Conservation (phyloP, 2,329 filamentous ascomycete genomes). For the Fonsecaea pedrosoi region DNA sequence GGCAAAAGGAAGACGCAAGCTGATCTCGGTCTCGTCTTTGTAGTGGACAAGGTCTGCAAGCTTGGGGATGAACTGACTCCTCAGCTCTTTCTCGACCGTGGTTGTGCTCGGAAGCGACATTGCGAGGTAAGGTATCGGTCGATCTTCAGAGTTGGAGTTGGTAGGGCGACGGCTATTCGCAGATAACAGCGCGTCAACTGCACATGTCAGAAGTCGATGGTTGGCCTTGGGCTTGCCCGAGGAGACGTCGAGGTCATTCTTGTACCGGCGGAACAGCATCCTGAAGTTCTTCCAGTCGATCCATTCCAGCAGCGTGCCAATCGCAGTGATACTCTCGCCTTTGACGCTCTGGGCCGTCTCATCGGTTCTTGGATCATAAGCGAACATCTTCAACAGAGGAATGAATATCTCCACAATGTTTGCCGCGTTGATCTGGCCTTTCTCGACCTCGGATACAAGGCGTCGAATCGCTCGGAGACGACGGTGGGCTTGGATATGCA, state of each 20-base stretch:
- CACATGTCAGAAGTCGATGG: conserved; percentile 78
- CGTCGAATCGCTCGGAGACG: conserved; percentile 83
- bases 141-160: conserved; percentile 34
- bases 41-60: conserved; percentile 86
- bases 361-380: conserved; percentile 82
- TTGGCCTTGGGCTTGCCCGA: conserved; percentile 67
- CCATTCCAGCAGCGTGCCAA: conserved; percentile 75
- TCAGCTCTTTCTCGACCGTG: conserved; percentile 75
- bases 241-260: conserved; percentile 81
- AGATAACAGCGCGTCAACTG: conserved; percentile 75
- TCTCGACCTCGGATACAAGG: conserved; percentile 71
- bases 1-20: conserved; percentile 86
- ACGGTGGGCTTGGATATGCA: conserved; percentile 86
- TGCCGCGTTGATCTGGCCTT: conserved; percentile 70
- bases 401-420: conserved; percentile 88
- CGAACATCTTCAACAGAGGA: conserved; percentile 90
- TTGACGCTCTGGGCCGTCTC: conserved; percentile 79
- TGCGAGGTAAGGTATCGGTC: conserved; percentile 56
- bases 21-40: conserved; percentile 94
- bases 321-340: conserved; percentile 81
- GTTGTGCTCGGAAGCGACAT: conserved; percentile 69
- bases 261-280: conserved; percentile 81
- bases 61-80: conserved; percentile 76
- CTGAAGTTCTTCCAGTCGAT: conserved; percentile 92
- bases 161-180: conserved; percentile 53